These are phyloP conservation scores for Scutellaria minor DNA, from an alignment of 257 asterid species.

Conservation along the genomic window DNA sequence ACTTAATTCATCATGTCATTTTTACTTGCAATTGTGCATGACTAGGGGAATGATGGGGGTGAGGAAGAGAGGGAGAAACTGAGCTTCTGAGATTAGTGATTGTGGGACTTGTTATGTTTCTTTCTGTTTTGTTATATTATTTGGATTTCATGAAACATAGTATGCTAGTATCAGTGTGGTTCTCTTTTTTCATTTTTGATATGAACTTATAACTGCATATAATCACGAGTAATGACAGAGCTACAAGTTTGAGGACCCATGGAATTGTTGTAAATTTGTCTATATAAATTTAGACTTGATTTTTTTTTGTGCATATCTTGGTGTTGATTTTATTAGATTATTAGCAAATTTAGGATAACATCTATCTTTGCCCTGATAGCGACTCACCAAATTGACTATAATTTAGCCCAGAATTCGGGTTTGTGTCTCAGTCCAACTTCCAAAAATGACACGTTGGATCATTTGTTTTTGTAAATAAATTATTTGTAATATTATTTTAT, in stretches of 20 bases:
- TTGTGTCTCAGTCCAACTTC: too few species aligned
- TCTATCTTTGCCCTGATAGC: too few species aligned
- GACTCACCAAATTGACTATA: neutral
- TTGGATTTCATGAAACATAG: conserved; percentile 30
- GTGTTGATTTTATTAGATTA: too few species aligned
- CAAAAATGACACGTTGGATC: neutral
- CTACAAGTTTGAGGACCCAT: too few species aligned
- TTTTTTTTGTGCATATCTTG: neutral
- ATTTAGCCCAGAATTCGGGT: too few species aligned
- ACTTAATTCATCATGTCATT: conserved; percentile 47
- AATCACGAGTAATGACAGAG: too few species aligned
- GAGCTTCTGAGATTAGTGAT: conserved; percentile 41
- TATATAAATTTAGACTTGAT: neutral
- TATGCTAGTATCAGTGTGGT: conserved; percentile 19
- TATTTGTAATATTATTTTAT: too few species aligned
- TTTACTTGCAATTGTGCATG: conserved; percentile 47
- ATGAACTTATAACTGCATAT: neutral
- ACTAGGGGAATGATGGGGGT: conserved; percentile 36
- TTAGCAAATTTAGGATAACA: too few species aligned
- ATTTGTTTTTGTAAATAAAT: neutral
- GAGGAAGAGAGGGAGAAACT: conserved; percentile 41
- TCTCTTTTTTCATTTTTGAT: conserved; percentile 13
- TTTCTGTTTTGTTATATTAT: conserved; percentile 43
- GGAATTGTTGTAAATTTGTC: neutral
- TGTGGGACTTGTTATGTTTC: conserved; percentile 40